phyloP scores from a whole-genome alignment of 1,139 yeast species.

The Kodamaea derodonti region DNA sequence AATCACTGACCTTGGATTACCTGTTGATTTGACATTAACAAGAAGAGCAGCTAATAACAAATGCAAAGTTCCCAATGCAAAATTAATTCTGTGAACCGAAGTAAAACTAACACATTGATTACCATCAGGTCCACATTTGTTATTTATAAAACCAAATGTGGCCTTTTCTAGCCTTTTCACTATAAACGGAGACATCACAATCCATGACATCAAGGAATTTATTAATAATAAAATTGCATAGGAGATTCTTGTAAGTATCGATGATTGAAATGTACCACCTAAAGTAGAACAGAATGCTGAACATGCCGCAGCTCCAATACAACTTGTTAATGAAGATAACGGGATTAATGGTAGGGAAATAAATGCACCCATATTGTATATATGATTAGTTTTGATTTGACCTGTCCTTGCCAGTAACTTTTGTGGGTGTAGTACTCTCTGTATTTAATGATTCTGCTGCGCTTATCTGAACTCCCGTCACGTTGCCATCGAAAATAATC shows the following conservation, averaged over 20 bases:
- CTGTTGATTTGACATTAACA: slow-evolving; percentile 71
- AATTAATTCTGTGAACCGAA: slow-evolving; percentile 86
- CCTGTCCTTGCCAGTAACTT: too few relatives aligned
- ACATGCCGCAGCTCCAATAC: slow-evolving; percentile 82
- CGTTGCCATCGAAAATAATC: too few relatives aligned
- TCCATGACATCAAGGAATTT: slow-evolving; percentile 86
- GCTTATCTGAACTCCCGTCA: too few relatives aligned
- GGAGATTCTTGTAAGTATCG: slow-evolving; percentile 65
- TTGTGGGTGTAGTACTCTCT: too few relatives aligned
- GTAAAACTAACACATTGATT: slow-evolving; percentile 89
- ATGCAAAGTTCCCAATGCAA: slow-evolving; percentile 83
- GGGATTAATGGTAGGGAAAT: slow-evolving; percentile 69
- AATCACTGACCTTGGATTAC: slow-evolving; percentile 73
- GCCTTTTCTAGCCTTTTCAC: slow-evolving; percentile 71
- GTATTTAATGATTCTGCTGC: too few relatives aligned
- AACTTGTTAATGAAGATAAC: slow-evolving; percentile 71
- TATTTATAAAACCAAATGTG: slow-evolving; percentile 64
- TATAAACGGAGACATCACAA: slow-evolving; percentile 80
- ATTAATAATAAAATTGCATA: slow-evolving; percentile 77
- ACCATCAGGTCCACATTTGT: slow-evolving; percentile 65
- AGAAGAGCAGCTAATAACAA: slow-evolving; percentile 63
- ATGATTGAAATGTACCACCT: slow-evolving; percentile 60
- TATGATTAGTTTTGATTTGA: too few relatives aligned
- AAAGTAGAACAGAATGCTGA: slow-evolving; percentile 62
- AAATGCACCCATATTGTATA: slow-evolving; percentile 71